Base-by-base conservation (phyloP, 1,284 basidiomycete genomes). In the Grifola frondosa region DNA sequence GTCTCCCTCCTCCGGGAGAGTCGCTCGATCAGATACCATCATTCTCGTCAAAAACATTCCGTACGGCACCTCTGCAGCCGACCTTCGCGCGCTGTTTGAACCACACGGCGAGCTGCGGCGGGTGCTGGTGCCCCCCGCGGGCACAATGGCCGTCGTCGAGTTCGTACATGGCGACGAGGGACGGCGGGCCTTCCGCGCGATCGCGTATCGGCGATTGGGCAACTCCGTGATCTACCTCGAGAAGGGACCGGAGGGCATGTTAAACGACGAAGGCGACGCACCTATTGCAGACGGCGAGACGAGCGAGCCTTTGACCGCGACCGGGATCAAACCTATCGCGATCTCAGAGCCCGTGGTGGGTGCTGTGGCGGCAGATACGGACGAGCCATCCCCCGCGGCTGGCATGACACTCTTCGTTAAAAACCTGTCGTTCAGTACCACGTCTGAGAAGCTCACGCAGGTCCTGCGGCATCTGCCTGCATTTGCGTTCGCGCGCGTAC, bases 31-130 rank as follows among this genome's bases (percentile, higher is more conserved):
- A 0, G 82, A 90, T 56, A 95, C 91, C 0, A 83, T 79, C 33
- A 85, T 98, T 44, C 77, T 99, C 8, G 90, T 98, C 49, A 99
- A 99, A 73, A 98, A 99, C 67, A 94, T 99, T 32, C 95, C 96
- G 0, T 97, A 90, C 58, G 92, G 92, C 12, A 97, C 94, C 0
- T 80, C 84, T 1, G 69, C 73, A 0, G 78, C 82, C 10, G 81
- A 88, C 49, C 78, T 98, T 15, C 78, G 80, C 24, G 84, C 85
- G 48, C 62, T 98, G 31, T 97, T 99, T 59, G 77, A 80, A 23
- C 75, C 78, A 0, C 84, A 91, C 57, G 95, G 94, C 6, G 72
- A 77, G 42, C 70, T 97, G n/a, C 74, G 64, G 19, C 77, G 88
- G 13, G 80, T 97, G 4, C 67, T 98, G 3, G 80, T 98, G 0